Conservation (phyloP, 2,329 filamentous ascomycete genomes). For the Epichloe aotearoae region DNA sequence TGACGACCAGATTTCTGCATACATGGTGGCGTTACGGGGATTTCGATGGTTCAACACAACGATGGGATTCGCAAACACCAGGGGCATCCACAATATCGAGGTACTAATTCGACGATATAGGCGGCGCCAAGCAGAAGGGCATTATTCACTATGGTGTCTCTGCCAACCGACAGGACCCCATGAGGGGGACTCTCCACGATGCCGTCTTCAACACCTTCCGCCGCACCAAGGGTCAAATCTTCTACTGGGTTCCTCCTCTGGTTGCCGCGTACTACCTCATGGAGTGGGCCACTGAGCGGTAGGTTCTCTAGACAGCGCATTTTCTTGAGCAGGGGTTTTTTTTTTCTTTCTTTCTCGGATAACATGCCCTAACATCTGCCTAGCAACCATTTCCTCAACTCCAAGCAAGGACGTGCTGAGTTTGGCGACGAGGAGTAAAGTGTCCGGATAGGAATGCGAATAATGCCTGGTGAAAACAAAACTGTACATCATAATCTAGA, state of each 20-base stretch:
- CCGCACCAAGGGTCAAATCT: constrained; percentile 70
- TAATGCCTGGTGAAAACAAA: constrained; percentile 6
- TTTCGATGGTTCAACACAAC: not conserved
- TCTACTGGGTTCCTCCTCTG: constrained; percentile 77
- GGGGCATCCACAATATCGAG: not conserved
- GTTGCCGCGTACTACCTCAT: constrained; percentile 68
- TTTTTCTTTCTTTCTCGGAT: not conserved
- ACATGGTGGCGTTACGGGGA: too few species aligned
- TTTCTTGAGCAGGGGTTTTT: too few species aligned
- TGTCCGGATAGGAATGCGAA: constrained; percentile 1
- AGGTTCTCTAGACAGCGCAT: constrained; percentile 21
- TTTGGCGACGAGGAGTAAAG: constrained; percentile 32
- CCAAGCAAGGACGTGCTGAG: constrained; percentile 56
- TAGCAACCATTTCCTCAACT: constrained; percentile 73
- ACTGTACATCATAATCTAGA: constrained; percentile 31
- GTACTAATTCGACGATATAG: constrained; percentile 19
- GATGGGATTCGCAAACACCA: not conserved
- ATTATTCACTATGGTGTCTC: constrained; percentile 63
- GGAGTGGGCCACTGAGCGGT: constrained; percentile 89
- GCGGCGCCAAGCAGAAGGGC: constrained; percentile 47
- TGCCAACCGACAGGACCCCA: constrained; percentile 77
- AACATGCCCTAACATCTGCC: not conserved
- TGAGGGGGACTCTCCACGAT: constrained; percentile 63
- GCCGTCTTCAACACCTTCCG: constrained; percentile 95
- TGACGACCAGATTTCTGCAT: not conserved